Base-by-base conservation (phyloP, 2,329 filamentous ascomycete species). In the Fusarium sulawesiense region DNA sequence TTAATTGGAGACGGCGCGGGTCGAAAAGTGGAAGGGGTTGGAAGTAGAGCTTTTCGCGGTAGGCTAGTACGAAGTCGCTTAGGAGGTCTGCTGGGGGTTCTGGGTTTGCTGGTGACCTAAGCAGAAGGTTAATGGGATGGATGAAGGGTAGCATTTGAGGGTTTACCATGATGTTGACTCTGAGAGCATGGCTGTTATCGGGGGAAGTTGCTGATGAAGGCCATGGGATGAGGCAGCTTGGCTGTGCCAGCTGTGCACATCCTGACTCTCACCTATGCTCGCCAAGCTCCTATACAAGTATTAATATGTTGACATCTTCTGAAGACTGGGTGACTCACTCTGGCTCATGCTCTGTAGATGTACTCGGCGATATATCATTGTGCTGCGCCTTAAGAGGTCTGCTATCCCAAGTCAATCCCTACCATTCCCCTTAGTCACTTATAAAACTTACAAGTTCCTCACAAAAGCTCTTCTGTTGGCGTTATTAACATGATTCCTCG, bases 21-120 rank as follows among this genome's bases (percentile, higher is more conserved):
- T 72, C 66, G 4, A 72, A 70, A 0, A 72, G 66, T 0, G 66
- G 69, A 6, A 72, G 62, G 2, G 69, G 69, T 13, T 72, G 69
- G 4, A 70, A 72, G 45, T 72, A 72, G 0, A 72, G 7, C 10
- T 70, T 72, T n/a, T 71, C 58, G 0, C 65, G 57, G 6, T 72
- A 72, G 1, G 64, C 49, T 3, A n/a, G 34, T 1, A 70, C 64
- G 0, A 75, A 56, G 1, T 73, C 56, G 1, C 30, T 20, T 0
- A 75, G 12, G 0, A 64, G 10, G 5, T 75, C 66, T n/a, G 30
- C 1, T 1, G 66, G 56, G 0, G 72, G 68, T 14, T 75, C 72
- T 2, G 71, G 71, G 3, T 69, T 64, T 7, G 54, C 49, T 1
- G 66, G 55, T 0, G 62, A 61, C 72, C 72, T 74, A 2, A 7